Evolutionary conservation across 1,139 yeast genomes (phyloP).

Genomic region (Geotrichum reessii): DNA sequence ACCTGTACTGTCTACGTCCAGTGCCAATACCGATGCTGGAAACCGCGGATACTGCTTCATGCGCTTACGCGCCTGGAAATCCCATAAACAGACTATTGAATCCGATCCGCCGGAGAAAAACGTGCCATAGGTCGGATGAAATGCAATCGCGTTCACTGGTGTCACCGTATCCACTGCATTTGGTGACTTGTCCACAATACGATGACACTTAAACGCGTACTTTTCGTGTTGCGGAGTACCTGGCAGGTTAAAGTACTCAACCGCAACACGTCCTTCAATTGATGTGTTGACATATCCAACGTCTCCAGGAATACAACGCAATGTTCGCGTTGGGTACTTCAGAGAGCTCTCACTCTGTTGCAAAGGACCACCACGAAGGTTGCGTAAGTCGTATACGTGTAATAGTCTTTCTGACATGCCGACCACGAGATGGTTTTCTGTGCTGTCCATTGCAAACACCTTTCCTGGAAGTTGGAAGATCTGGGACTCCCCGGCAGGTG

Average conservation of each 20-base stretch:
- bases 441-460: slow-evolving; percentile 60
- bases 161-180: slow-evolving; percentile 58
- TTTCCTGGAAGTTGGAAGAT: slow-evolving; percentile 43
- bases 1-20: slow-evolving; percentile 41
- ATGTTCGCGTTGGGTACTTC: slow-evolving; percentile 60
- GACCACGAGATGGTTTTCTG: slow-evolving; percentile 45
- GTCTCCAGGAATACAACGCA: slow-evolving; percentile 50
- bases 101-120: slow-evolving; percentile 80
- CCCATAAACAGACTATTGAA: slow-evolving; percentile 74
- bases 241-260: slow-evolving; percentile 60
- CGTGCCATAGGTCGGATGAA: slow-evolving; percentile 45
- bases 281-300: slow-evolving; percentile 75
- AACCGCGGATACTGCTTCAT: slow-evolving; percentile 54
- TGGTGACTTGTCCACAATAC: slow-evolving; percentile 40
- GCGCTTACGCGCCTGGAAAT: slow-evolving; percentile 55
- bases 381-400: slow-evolving; percentile 54
- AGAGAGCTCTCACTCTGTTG: slow-evolving; percentile 64
- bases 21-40: slow-evolving; percentile 45
- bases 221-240: slow-evolving; percentile 45
- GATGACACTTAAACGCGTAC: slow-evolving; percentile 83
- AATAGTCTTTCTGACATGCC: slow-evolving; percentile 53
- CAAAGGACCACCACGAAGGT: slow-evolving; percentile 40
- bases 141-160: slow-evolving; percentile 67
- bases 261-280: slow-evolving; percentile 80
- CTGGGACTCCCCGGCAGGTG: slow-evolving; percentile 13